phyloP scores from a whole-genome alignment of 2,329 filamentous ascomycete genomes.

The Tolypocladium endophyticum region DNA sequence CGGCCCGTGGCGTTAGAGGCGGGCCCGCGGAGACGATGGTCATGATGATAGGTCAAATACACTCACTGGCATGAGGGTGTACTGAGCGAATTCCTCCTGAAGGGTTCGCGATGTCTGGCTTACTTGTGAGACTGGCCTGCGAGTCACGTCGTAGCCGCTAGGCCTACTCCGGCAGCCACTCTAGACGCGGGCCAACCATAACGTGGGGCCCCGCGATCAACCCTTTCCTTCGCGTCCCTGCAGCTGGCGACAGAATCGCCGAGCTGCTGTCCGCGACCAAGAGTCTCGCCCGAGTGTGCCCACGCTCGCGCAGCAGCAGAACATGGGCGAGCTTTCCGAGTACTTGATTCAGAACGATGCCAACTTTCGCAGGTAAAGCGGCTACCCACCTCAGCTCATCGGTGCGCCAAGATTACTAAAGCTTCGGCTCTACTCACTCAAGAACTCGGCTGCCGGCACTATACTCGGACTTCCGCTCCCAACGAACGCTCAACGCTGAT shows the following conservation, averaged over 20 bases:
- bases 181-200: no score
- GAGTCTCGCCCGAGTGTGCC: background rate
- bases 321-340: conserved; percentile 57
- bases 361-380: conserved; percentile 45
- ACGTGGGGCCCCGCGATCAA: no score
- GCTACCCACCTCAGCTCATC: background rate
- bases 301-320: background rate
- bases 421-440: background rate
- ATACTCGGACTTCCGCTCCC: conserved; percentile 75
- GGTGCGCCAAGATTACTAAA: background rate
- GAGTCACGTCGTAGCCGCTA: no score
- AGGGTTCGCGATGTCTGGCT: no score
- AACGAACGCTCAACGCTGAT: conserved; percentile 69
- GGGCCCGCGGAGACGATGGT: no score
- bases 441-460: conserved; percentile 73
- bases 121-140: no score
- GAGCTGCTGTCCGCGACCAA: background rate
- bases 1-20: no score
- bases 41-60: no score
- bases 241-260: background rate
- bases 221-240: no score
- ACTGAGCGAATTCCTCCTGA: no score
- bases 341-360: conserved; percentile 52
- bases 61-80: no score
- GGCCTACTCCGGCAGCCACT: no score